Conservation (phyloP, 306 rosid genomes). For the Corylus avellana region DNA sequence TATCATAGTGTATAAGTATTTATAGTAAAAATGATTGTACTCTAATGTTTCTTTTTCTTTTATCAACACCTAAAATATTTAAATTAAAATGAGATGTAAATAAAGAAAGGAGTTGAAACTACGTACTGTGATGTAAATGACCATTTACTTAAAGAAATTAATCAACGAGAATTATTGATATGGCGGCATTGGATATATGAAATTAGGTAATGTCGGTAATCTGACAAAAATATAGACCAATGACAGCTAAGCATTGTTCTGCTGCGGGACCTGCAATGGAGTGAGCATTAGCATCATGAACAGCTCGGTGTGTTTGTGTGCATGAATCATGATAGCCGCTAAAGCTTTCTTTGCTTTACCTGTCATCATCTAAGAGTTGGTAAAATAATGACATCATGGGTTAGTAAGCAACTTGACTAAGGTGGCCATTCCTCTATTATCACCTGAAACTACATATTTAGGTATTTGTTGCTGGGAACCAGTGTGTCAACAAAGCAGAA, state of each 20-base stretch:
- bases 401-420: slow-evolving; percentile 40
- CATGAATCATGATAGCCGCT: slow-evolving; percentile 16
- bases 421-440: slow-evolving; percentile 28
- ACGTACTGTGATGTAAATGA: too few relatives aligned
- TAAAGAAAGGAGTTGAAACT: too few relatives aligned
- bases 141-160: too few relatives aligned
- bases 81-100: too few relatives aligned
- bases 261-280: slow-evolving; percentile 20
- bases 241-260: slow-evolving; percentile 10
- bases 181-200: background rate
- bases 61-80: too few relatives aligned
- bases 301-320: slow-evolving; percentile 19
- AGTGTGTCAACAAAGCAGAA: background rate
- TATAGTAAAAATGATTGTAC: too few relatives aligned
- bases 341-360: slow-evolving; percentile 15
- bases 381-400: slow-evolving; percentile 49
- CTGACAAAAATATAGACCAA: slow-evolving; percentile 24
- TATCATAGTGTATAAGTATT: too few relatives aligned
- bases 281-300: background rate
- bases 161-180: background rate
- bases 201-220: slow-evolving; percentile 36
- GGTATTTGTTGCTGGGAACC: background rate
- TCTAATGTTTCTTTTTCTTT: too few relatives aligned
- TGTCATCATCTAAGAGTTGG: slow-evolving; percentile 29
- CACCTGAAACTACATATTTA: background rate